Evolutionary conservation across 192 early-diverging fungal species (phyloP).

Genomic region (Pilobolus umbonatus): DNA sequence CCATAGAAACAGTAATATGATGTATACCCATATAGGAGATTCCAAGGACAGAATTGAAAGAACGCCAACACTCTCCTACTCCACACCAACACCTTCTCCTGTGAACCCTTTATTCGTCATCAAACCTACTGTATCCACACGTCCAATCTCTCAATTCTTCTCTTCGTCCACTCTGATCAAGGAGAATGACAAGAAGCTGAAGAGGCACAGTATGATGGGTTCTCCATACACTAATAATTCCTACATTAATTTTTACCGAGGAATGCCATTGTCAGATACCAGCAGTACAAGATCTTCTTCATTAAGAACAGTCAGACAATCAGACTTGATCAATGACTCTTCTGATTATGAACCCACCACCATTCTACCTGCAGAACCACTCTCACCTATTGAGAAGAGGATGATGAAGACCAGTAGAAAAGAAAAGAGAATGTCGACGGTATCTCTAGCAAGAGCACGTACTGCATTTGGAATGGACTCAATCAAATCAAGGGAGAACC

Average conservation of each 20-base stretch:
- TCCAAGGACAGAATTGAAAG: not conserved
- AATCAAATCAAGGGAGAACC: not conserved
- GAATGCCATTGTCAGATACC: no score
- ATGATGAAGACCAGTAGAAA: not conserved
- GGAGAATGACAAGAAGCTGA: not conserved
- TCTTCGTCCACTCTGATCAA: not conserved
- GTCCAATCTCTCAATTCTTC: slow-evolving; percentile 13
- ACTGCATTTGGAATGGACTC: slow-evolving; percentile 11
- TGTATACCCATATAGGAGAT: not conserved
- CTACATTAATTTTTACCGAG: no score
- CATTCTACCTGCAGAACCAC: no score
- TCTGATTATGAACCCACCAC: no score
- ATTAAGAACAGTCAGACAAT: no score
- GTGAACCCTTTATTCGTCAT: not conserved
- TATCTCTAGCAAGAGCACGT: slow-evolving; percentile 7
- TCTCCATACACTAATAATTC: no score
- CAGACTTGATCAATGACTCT: no score
- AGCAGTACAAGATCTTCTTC: no score
- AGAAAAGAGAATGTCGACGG: not conserved
- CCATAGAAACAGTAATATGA: not conserved
- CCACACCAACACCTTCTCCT: not conserved
- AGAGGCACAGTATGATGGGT: no score
- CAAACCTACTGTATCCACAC: not conserved
- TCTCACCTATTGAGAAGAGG: no score
- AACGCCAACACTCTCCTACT: not conserved